Evolutionary conservation across 2,329 filamentous ascomycete genomes (phyloP).

Genomic region (Aspergillus transmontanensis): DNA sequence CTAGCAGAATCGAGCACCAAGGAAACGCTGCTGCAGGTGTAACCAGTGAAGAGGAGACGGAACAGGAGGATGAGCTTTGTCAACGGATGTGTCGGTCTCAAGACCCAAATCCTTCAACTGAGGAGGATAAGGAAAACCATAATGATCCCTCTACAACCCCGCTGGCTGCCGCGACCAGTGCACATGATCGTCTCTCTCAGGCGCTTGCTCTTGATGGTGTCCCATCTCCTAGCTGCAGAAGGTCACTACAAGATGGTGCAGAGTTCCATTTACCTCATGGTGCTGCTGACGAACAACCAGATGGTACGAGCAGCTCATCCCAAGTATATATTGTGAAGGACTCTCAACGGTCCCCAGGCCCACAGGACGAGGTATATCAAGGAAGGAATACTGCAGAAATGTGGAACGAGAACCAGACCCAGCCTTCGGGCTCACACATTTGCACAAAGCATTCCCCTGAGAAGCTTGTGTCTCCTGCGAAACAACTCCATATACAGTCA

Average conservation of each 20-base stretch:
- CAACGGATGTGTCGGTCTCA: slow-evolving; percentile 32
- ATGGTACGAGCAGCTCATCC: slow-evolving; percentile 27
- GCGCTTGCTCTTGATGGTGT: slow-evolving; percentile 33
- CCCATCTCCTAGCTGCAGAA: slow-evolving; percentile 15
- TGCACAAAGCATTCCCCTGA: slow-evolving; percentile 11
- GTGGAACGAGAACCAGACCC: slow-evolving; percentile 6
- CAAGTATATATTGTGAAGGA: slow-evolving; percentile 39
- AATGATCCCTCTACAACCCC: slow-evolving; percentile 30
- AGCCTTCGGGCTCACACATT: slow-evolving; percentile 3
- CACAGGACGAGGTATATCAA: slow-evolving; percentile 10
- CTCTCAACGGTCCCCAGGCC: slow-evolving; percentile 37
- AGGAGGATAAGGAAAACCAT: slow-evolving; percentile 53
- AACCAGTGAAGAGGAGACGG: slow-evolving; percentile 49
- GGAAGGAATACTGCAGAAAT: slow-evolving; percentile 1
- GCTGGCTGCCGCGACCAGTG: slow-evolving; percentile 33
- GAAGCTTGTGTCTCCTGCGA: slow-evolving; percentile 16
- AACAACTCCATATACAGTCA: slow-evolving; percentile 20
- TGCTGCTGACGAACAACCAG: slow-evolving; percentile 10
- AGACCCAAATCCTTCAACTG: slow-evolving; percentile 32
- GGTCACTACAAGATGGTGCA: background rate
- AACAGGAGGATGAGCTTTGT: slow-evolving; percentile 46
- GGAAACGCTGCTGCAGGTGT: slow-evolving; percentile 24
- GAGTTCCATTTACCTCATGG: slow-evolving; percentile 5
- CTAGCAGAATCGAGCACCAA: slow-evolving; percentile 20
- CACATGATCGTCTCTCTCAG: slow-evolving; percentile 44